phyloP scores from a whole-genome alignment of 2,329 filamentous ascomycete species.

The Tricladium varicosporioides region DNA sequence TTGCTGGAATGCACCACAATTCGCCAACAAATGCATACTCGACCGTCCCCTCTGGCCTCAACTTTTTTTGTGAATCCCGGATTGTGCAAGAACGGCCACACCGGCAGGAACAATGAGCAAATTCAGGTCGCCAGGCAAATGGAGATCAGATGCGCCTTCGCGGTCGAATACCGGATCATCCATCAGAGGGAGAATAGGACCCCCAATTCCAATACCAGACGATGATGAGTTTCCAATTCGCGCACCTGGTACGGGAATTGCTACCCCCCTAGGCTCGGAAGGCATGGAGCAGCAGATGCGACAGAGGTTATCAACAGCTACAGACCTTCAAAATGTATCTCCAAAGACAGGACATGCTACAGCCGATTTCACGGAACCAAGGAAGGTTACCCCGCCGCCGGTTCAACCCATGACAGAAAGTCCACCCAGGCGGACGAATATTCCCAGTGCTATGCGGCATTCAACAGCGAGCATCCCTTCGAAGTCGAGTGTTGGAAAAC shows the following conservation, averaged over 20 bases:
- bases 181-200: conserved; percentile 51
- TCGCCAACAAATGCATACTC: conserved; percentile 14
- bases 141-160: conserved; percentile 21
- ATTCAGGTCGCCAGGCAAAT: conserved; percentile 23
- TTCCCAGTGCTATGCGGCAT: conserved; percentile 42
- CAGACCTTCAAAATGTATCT: conserved; percentile 16
- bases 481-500: conserved; percentile 37
- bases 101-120: conserved; percentile 28
- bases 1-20: conserved; percentile 16
- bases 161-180: conserved; percentile 39
- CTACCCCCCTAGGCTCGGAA: conserved; percentile 33
- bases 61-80: conserved; percentile 18
- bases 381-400: conserved; percentile 7
- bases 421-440: conserved; percentile 13
- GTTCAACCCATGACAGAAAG: conserved; percentile 16
- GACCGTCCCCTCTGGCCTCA: conserved; percentile 13
- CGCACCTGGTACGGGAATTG: conserved; percentile 40
- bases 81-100: conserved; percentile 5
- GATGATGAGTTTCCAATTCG: conserved; percentile 55
- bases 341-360: conserved; percentile 15
- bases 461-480: conserved; percentile 47
- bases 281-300: conserved; percentile 17
- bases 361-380: conserved; percentile 12
- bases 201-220: conserved; percentile 57
- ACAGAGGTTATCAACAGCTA: conserved; percentile 18